Evolutionary conservation across 441 rosid species (phyloP), one percentile per base, ranked within the genome.

Genomic region (Theobroma grandiflorum): DNA sequence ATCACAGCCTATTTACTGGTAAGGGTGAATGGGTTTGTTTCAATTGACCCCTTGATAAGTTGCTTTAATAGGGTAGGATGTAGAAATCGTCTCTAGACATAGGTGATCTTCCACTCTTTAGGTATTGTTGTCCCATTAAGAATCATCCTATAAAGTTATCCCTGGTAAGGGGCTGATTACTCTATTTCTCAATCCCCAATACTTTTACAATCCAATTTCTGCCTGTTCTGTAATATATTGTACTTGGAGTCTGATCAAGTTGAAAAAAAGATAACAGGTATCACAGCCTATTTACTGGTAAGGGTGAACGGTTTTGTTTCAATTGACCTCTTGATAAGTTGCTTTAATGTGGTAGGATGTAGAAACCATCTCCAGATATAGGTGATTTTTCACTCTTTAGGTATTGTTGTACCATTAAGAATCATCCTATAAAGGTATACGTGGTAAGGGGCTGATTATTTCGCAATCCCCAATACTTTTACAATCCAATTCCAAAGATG

Each of bases 371-470:
- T 53, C 62, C 73, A 66, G 65, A 35, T 11, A 49, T 71, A 35
- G 80, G 78, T 63, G 68, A 71, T 63, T 75, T 68, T 83, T 76
- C 49, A 12, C 67, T 63, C 75, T 82, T 71, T 87, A 77, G 90
- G 84, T 81, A 69, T 49, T 79, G 57, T 79, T 76, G 75, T 83
- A 82, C 79, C 63, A 20, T 78, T 81, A 82, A 82, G 87, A 75
- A 66, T 82, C 81, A 75, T 82, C 79, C 58, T 79, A 61, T 63
- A 50, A 76, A 84, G 85, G 78, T 68, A 75, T 73, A 84, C 82
- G 84, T 87, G 93, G 93, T 90, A 89, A 89, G 91, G 88, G 84
- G 84, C 79, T 80, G 55, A 59, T 78, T 68, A 78, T 82, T 81
- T 81, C 66, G 35, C 73, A 20, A 64, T 66, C 77, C 78, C 88